A percentile compares a stretch with the other conserved stretches of the same genome.
These are phyloP conservation scores for Penicillium sclerotigenum DNA, from an alignment of 2,329 filamentous ascomycete genomes.

Conservation along the genomic window DNA sequence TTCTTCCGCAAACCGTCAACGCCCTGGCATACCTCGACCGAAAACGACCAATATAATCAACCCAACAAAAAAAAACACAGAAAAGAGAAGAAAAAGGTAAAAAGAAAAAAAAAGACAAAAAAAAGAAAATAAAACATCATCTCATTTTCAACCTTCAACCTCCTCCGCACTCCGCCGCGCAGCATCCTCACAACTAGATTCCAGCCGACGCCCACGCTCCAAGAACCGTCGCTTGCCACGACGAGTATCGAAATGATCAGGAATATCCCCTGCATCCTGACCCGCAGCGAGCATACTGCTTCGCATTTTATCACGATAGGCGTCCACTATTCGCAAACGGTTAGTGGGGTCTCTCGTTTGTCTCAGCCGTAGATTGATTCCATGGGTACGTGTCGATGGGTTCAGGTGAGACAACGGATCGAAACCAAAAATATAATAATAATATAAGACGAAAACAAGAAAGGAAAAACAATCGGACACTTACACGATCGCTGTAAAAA, in stretches of 20 bases:
- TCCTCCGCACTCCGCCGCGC: slow-evolving; percentile 38
- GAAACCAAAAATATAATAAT: slow-evolving; percentile 11
- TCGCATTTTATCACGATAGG: slow-evolving; percentile 88
- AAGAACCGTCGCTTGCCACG: slow-evolving; percentile 76
- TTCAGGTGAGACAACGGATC: not conserved
- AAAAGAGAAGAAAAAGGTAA: not conserved
- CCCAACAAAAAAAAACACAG: not conserved
- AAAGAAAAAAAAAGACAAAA: not conserved
- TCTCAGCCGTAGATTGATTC: not conserved
- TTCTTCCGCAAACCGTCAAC: not conserved
- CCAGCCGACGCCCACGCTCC: slow-evolving; percentile 42
- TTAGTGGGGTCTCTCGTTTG: slow-evolving; percentile 5
- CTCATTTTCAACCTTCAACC: slow-evolving; percentile 28
- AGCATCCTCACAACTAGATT: slow-evolving; percentile 23
- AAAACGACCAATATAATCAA: not conserved
- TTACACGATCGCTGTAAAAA: slow-evolving; percentile 89
- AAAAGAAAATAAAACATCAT: not conserved
- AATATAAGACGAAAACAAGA: slow-evolving; percentile 1
- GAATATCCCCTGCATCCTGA: slow-evolving; percentile 69
- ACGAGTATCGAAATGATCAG: slow-evolving; percentile 84
- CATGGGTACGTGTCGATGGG: slow-evolving; percentile 7
- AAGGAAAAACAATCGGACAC: slow-evolving; percentile 41
- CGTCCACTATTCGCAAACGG: slow-evolving; percentile 65
- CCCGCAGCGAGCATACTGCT: slow-evolving; percentile 74
- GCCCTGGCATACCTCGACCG: not conserved